Base-by-base conservation (phyloP, 148 eudicot genomes). In the Gaultheria prostrata region DNA sequence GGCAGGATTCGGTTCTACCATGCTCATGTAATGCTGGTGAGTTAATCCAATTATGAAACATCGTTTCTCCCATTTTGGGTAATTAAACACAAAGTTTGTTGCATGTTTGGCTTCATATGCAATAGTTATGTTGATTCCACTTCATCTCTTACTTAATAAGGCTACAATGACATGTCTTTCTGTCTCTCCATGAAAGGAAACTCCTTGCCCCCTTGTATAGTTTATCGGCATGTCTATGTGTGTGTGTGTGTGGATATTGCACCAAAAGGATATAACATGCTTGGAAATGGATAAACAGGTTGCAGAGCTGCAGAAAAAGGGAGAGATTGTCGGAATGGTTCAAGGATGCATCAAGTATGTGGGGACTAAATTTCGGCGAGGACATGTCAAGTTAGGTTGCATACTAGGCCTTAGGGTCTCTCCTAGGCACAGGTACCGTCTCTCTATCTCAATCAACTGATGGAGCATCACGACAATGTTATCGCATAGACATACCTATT, bases 11-110 rank as follows among this genome's bases (percentile, higher is more conserved):
- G 73, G 56, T 69, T 80, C 75, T 80, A 80, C 63, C 74, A 48
- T 46, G 73, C 26, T 46, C 82, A 46, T 80, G 82, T 80, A 45
- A 80, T 80, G 82, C 82, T 80, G 82, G 82, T 80, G 82, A 45
- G 82, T 57, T 26, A 57, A 57, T 57, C 65, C 65, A 57, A 57
- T 20, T 8, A 57, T 61, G 69, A 61, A 8, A 61, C 28, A 4
- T 61, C 9, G 28, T 24, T 12, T 24, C 13, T n/a, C 28, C n/a
- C 24, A 9, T n/a, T 61, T 8, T 61, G 30, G 69, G 69, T 24
- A 8, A 21, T 8, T 61, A 61, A 24, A 21, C 69, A 61, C 9
- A n/a, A 61, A 24, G 13, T 10, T 50, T 50, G 53, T 9, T 24
- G 28, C 18, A 61, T 61, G 30, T n/a, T 24, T 61, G 28, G 28